Evolutionary conservation across 192 early-diverging fungal genomes (phyloP).

Genomic region (Backusella australiensis): DNA sequence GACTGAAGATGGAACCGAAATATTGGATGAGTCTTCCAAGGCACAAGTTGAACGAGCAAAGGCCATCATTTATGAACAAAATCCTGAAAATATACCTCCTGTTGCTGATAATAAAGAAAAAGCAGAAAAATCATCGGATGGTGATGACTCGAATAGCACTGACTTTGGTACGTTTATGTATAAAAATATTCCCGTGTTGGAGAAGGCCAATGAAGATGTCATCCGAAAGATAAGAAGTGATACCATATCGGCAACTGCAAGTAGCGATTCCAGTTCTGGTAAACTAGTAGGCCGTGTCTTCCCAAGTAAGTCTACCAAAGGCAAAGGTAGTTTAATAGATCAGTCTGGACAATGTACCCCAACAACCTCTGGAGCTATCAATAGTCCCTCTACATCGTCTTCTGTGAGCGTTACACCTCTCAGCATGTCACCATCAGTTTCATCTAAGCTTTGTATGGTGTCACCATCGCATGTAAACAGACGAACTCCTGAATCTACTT

Average conservation of each 20-base stretch:
- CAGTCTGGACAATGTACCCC: neutral
- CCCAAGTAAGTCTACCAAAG: neutral
- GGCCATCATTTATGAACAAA: slow-evolving; percentile 19
- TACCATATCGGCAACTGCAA: slow-evolving; percentile 31
- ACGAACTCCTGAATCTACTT: neutral
- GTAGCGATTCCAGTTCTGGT: neutral
- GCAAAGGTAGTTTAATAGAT: neutral
- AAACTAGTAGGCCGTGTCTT: neutral
- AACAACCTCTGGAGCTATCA: neutral
- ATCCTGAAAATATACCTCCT: slow-evolving; percentile 12
- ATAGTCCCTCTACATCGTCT: neutral
- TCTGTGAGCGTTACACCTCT: slow-evolving; percentile 3
- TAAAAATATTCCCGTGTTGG: slow-evolving; percentile 87
- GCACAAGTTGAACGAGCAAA: slow-evolving; percentile 38
- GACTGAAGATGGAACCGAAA: slow-evolving; percentile 12
- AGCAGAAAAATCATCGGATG: neutral
- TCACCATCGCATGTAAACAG: neutral
- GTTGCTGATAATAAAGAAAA: neutral
- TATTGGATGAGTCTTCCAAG: slow-evolving; percentile 32
- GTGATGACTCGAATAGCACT: slow-evolving; percentile 18
- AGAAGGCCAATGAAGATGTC: slow-evolving; percentile 87
- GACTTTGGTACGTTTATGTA: slow-evolving; percentile 93
- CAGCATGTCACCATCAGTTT: slow-evolving; percentile 11
- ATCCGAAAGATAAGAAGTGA: slow-evolving; percentile 80
- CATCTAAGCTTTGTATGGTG: slow-evolving; percentile 8